Evolutionary conservation across 192 early-diverging fungal genomes (phyloP).

Genomic region (Coemansia sp.): DNA sequence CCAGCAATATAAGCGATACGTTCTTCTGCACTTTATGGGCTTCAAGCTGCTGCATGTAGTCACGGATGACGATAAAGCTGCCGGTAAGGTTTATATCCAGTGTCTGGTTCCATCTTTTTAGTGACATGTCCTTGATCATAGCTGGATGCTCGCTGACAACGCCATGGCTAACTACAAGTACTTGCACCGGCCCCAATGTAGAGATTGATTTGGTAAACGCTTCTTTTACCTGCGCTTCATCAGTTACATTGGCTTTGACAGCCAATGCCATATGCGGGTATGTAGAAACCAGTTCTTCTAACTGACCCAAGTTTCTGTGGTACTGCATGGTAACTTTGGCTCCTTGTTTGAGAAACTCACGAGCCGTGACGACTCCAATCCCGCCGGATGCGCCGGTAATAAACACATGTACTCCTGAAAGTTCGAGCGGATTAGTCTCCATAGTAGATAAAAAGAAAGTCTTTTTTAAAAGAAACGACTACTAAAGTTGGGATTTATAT

Average conservation of each 20-base stretch:
- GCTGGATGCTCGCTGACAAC: slow-evolving; percentile 56
- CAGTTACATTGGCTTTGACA: slow-evolving; percentile 37
- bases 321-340: slow-evolving; percentile 56
- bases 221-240: slow-evolving; percentile 38
- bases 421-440: slow-evolving; percentile 24
- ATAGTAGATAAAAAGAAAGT: neutral
- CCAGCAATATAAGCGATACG: slow-evolving; percentile 33
- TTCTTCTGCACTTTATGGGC: slow-evolving; percentile 26
- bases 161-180: slow-evolving; percentile 58
- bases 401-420: slow-evolving; percentile 50
- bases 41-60: slow-evolving; percentile 27
- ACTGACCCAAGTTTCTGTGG: slow-evolving; percentile 33
- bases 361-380: slow-evolving; percentile 51
- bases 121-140: slow-evolving; percentile 56
- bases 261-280: slow-evolving; percentile 24
- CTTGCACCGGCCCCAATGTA: slow-evolving; percentile 48
- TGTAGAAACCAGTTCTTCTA: slow-evolving; percentile 25
- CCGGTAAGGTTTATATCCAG: slow-evolving; percentile 58
- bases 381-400: slow-evolving; percentile 62
- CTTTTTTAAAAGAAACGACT: neutral
- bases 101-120: slow-evolving; percentile 53
- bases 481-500: neutral
- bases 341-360: slow-evolving; percentile 52
- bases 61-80: slow-evolving; percentile 52
- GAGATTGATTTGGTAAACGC: slow-evolving; percentile 12